These are phyloP conservation scores for Neonectria faginata DNA, from an alignment of 2,329 filamentous ascomycete genomes.

Conservation along the genomic window DNA sequence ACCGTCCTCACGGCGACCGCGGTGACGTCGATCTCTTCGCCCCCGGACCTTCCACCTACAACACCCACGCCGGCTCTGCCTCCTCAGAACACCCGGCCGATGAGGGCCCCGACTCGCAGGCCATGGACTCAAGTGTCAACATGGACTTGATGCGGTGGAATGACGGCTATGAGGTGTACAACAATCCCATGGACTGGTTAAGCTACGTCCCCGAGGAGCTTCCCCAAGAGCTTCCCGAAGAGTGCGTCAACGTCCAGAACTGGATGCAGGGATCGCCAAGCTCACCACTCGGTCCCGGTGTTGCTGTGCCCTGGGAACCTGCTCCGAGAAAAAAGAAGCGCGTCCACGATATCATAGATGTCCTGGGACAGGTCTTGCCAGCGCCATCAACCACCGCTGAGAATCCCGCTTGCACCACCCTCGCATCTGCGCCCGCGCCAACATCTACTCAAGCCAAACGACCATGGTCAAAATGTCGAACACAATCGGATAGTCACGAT, in stretches of 20 bases:
- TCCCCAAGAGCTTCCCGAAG: background rate
- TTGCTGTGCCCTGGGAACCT: background rate
- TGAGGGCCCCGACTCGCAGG: background rate
- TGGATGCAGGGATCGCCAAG: background rate
- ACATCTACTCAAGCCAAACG: background rate
- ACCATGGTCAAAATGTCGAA: background rate
- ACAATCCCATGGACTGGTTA: background rate
- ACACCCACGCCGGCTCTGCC: background rate
- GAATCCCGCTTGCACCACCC: background rate
- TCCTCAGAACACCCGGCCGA: background rate
- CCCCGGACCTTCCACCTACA: background rate
- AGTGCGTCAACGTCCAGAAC: background rate
- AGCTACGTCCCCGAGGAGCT: background rate
- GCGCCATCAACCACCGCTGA: background rate
- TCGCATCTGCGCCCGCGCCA: background rate
- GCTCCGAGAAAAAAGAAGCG: background rate
- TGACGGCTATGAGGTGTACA: background rate
- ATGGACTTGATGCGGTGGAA: background rate
- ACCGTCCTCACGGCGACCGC: slow-evolving; percentile 1
- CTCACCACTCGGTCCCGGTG: background rate
- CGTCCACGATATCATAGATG: background rate
- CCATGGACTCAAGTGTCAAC: background rate
- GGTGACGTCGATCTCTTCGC: background rate
- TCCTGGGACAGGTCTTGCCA: background rate
- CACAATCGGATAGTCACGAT: background rate